Evolutionary conservation across 1,139 yeast species (phyloP).

Genomic region (Pichia terricola): DNA sequence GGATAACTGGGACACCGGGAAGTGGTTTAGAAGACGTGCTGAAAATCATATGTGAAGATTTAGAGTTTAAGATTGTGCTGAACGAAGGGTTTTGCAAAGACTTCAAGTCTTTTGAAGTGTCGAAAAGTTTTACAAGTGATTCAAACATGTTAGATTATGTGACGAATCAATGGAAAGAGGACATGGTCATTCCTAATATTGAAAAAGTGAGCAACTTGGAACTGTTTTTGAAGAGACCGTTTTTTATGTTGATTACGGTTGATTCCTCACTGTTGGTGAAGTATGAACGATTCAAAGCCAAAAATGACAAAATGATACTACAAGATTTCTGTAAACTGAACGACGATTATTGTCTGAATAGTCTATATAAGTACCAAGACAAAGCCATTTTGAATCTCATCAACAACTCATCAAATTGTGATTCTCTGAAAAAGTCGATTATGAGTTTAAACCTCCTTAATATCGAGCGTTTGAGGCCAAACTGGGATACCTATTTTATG

Average conservation of each 20-base stretch:
- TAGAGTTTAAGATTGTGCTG: too few species aligned
- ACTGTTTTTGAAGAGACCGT: constrained; percentile 63
- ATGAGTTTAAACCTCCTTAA: constrained; percentile 47
- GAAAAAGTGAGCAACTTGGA: constrained; percentile 35
- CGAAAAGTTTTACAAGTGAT: constrained; percentile 6
- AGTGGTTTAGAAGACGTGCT: constrained; percentile 60
- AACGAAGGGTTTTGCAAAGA: too few species aligned
- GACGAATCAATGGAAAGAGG: constrained; percentile 58
- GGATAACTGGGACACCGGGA: constrained; percentile 62
- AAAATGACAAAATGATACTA: constrained; percentile 22
- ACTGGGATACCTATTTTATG: constrained; percentile 97
- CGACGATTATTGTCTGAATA: constrained; percentile 2
- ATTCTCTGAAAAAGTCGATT: constrained; percentile 23
- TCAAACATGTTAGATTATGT: constrained; percentile 51
- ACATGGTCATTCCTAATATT: constrained; percentile 53
- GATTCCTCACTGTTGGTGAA: constrained; percentile 65
- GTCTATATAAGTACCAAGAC: constrained; percentile 20
- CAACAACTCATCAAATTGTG: constrained; percentile 41
- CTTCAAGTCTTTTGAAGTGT: neutral
- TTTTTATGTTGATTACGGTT: constrained; percentile 69
- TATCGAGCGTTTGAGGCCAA: constrained; percentile 66
- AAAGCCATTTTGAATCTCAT: constrained; percentile 53
- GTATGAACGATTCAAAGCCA: constrained; percentile 34
- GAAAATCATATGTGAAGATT: too few species aligned
- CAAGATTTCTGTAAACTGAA: constrained; percentile 30